Evolutionary conservation across 2,329 filamentous ascomycete species (phyloP), one percentile per base, ranked within the genome.

Genomic region (Colletotrichum sp.): DNA sequence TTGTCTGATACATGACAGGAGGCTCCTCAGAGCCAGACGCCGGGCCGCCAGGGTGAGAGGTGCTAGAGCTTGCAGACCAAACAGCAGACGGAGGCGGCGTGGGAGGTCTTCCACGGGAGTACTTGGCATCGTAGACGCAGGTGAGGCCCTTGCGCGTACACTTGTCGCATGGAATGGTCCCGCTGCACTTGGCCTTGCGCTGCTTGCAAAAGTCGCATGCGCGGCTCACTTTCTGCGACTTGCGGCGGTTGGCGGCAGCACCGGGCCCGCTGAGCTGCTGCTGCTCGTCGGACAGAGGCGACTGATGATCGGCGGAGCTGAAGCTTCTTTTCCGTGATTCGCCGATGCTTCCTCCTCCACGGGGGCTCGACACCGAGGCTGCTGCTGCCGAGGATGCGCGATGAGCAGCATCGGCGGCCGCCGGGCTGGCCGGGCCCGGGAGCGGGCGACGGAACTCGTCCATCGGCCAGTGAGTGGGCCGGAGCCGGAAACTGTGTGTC

Each of bases 161-260:
- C 65, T 82, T 83, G 12, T 78, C 78, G 66, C 84, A 85, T 1
- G 83, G 83, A 10, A 80, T 80, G 18, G 81, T 82, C 1, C 85
- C 85, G 10, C 80, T 84, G 76, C 85, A 86, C 79, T 82, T 83
- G 10, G 83, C 78, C 72, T 86, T 86, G 57, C 82, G 82, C n/a
- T 79, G 62, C 78, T 86, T 86, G 80, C 85, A 86, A 34, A 80
- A 79, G 73, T 86, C 85, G 71, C 85, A 86, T 8, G 85, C 85
- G n/a, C 83, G 79, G 72, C 80, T 84, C 66, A 84, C 83, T 77
- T 85, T 84, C 60, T 79, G 80, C 15, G 75, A 65, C 70, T 82
- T 83, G 63, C 71, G 78, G 64, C 71, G 70, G 30, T 77, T 78
- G 18, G 64, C 64, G 36, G 55, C 67, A 34, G 67, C 67, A 5